These are phyloP conservation scores for Tricholoma flavovirens DNA, from an alignment of 768 basidiomycete genomes.

Conservation along the genomic window DNA sequence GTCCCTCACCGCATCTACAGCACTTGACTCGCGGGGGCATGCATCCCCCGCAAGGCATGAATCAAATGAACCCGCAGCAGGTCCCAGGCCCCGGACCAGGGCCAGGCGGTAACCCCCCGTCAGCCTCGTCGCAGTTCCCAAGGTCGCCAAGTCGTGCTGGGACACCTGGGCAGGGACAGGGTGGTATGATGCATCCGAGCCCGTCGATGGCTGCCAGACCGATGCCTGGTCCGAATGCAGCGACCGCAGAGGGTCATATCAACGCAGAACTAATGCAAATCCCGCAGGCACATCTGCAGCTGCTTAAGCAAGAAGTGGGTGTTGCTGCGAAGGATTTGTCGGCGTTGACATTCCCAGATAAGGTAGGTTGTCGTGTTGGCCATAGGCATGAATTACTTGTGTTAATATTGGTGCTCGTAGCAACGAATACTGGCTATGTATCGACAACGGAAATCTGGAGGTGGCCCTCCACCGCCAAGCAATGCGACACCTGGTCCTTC, in stretches of 20 bases:
- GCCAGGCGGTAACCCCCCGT: conserved; percentile 23
- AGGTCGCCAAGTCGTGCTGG: conserved; percentile 58
- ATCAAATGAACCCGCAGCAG: conserved; percentile 33
- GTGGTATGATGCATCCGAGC: conserved; percentile 47
- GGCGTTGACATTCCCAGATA: conserved; percentile 35
- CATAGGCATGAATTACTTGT: not conserved
- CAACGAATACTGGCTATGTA: conserved; percentile 25
- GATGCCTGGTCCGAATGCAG: conserved; percentile 27
- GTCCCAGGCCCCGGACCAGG: conserved; percentile 16
- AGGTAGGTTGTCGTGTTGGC: conserved; percentile 37
- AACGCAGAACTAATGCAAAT: conserved; percentile 39
- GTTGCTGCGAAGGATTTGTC: conserved; percentile 11
- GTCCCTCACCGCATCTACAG: conserved; percentile 47
- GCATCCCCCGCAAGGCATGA: conserved; percentile 42
- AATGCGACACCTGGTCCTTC: conserved; percentile 42
- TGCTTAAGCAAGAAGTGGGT: conserved; percentile 12
- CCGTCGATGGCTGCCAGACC: conserved; percentile 50
- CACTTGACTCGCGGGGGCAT: conserved; percentile 37
- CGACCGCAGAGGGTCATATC: conserved; percentile 18
- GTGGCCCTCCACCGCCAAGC: conserved; percentile 17
- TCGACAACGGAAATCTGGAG: conserved; percentile 15
- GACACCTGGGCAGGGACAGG: conserved; percentile 18
- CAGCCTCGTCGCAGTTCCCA: conserved; percentile 34
- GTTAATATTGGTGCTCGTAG: conserved; percentile 18
- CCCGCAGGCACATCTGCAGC: conserved; percentile 25